These are phyloP conservation scores for Boletellus sp. DNA, from an alignment of 768 basidiomycete genomes.

Conservation along the genomic window DNA sequence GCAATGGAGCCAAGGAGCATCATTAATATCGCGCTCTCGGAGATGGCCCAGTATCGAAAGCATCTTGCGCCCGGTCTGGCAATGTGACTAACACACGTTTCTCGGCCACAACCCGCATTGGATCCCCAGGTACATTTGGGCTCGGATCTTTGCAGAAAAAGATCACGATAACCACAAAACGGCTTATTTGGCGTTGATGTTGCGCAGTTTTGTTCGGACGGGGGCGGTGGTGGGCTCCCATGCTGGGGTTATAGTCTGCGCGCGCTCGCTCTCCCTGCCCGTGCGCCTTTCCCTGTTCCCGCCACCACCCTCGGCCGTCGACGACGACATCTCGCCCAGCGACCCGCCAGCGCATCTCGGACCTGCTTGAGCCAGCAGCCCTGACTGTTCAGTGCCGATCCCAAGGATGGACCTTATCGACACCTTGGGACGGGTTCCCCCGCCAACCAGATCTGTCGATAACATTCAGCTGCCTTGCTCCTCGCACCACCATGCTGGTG, in stretches of 20 bases:
- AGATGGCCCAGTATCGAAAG: no score
- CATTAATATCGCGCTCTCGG: neutral
- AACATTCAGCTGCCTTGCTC: neutral
- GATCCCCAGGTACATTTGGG: constrained; percentile 1
- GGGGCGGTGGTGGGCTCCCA: neutral
- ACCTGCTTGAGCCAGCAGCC: neutral
- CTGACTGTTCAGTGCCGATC: neutral
- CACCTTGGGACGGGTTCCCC: neutral
- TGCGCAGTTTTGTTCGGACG: neutral
- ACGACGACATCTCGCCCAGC: neutral
- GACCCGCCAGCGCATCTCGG: neutral
- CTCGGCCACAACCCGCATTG: constrained; percentile 9
- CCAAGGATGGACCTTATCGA: neutral
- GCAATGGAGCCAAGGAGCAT: neutral
- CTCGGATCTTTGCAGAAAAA: constrained; percentile 14
- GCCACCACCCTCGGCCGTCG: neutral
- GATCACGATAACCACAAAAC: neutral
- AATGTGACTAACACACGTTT: constrained; percentile 17
- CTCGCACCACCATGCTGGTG: no score
- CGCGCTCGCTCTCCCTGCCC: neutral
- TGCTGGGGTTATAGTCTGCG: neutral
- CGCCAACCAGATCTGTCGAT: neutral
- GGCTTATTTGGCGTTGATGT: neutral
- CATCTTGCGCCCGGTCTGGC: neutral
- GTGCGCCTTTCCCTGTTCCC: neutral